phyloP scores from a whole-genome alignment of 257 asterid genomes.

The Penstemon davidsonii region DNA sequence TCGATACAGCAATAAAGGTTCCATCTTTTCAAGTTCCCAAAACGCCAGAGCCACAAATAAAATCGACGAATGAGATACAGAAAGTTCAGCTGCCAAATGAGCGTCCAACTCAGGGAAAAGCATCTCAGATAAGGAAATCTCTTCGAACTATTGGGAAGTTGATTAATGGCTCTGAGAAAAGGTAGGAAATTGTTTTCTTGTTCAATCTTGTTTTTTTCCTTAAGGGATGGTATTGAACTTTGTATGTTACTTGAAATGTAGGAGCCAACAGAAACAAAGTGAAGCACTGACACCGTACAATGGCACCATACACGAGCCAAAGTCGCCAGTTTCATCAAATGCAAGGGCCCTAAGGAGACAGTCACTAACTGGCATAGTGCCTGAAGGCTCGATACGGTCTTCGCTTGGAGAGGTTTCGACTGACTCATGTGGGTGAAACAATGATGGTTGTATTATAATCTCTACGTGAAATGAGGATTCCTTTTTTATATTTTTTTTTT shows the following conservation, averaged over 20 bases:
- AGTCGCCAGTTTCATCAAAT: conserved; percentile 53
- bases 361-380: conserved; percentile 62
- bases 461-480: not conserved
- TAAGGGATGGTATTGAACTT: not conserved
- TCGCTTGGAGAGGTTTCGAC: conserved; percentile 66
- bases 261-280: conserved; percentile 59
- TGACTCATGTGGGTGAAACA: conserved; percentile 45
- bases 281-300: conserved; percentile 40
- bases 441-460: not conserved
- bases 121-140: conserved; percentile 78
- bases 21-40: conserved; percentile 43
- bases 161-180: conserved; percentile 79
- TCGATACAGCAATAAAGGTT: conserved; percentile 44
- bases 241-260: conserved; percentile 25
- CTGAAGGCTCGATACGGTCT: conserved; percentile 59
- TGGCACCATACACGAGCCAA: conserved; percentile 37
- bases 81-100: conserved; percentile 37
- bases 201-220: not conserved
- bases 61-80: conserved; percentile 36
- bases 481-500: not conserved
- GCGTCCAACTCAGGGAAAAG: conserved; percentile 58
- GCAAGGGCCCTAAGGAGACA: conserved; percentile 67
- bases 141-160: conserved; percentile 77
- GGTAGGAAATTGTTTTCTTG: conserved; percentile 38
- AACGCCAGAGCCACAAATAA: conserved; percentile 64